These are phyloP conservation scores for Tricholoma sp. DNA, from an alignment of 768 basidiomycete species.

Conservation along the genomic window DNA sequence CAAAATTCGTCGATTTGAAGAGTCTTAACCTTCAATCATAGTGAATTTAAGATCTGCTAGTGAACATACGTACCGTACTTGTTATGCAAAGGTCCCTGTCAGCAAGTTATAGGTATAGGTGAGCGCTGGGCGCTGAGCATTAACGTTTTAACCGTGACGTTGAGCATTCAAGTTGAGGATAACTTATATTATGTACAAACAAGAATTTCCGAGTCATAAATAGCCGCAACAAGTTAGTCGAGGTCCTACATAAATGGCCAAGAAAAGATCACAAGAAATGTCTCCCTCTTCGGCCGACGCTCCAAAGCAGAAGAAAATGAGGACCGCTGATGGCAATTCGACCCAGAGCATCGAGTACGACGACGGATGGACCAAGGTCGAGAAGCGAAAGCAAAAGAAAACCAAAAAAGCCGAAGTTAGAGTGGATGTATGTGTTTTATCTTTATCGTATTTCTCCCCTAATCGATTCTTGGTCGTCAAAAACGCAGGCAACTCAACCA, in stretches of 20 bases:
- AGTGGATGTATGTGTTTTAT: constrained; percentile 54
- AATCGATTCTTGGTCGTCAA: background rate
- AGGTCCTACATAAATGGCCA: background rate
- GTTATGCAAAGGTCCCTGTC: no score
- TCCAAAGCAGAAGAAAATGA: constrained; percentile 35
- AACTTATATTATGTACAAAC: no score
- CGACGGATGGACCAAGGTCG: constrained; percentile 62
- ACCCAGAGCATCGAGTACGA: constrained; percentile 9
- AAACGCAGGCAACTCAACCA: constrained; percentile 49
- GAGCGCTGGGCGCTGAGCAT: no score
- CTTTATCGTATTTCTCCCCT: constrained; percentile 3
- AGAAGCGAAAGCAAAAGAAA: constrained; percentile 71
- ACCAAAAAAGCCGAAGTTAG: constrained; percentile 51
- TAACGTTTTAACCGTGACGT: no score
- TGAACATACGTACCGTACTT: no score
- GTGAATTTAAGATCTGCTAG: no score
- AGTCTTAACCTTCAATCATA: constrained; percentile 24
- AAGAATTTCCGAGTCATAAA: no score
- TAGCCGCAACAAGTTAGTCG: no score
- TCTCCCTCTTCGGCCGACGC: constrained; percentile 5
- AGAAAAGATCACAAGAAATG: constrained; percentile 13
- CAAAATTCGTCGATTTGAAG: constrained; percentile 35
- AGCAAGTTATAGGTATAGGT: no score
- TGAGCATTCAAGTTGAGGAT: no score
- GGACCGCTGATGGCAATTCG: constrained; percentile 18